Evolutionary conservation across 2,329 filamentous ascomycete genomes (phyloP).

Genomic region (Aureobasidium lini): DNA sequence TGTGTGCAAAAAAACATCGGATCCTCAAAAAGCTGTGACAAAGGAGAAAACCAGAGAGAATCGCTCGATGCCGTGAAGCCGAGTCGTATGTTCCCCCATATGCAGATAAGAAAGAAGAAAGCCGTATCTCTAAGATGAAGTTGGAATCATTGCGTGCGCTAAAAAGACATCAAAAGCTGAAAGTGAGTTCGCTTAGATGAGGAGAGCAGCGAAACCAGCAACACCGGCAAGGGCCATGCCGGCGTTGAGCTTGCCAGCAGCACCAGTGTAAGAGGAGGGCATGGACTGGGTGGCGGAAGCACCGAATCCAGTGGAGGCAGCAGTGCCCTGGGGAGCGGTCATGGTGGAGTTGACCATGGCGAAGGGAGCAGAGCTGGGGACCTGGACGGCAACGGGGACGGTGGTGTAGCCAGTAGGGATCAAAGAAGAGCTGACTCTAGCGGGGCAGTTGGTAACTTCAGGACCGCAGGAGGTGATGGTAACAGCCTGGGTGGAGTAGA

Average conservation of each 20-base stretch:
- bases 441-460: constrained; percentile 27
- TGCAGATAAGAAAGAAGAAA: background rate
- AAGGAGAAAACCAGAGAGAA: background rate
- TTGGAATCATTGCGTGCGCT: background rate
- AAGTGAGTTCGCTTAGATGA: constrained; percentile 15
- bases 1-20: background rate
- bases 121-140: background rate
- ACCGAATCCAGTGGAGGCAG: constrained; percentile 13
- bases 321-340: constrained; percentile 3
- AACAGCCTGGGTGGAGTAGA: constrained; percentile 24
- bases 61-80: constrained; percentile 1
- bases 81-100: background rate
- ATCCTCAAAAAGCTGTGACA: background rate
- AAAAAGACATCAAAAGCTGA: constrained; percentile 4
- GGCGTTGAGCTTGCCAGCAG: constrained; percentile 16
- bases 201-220: constrained; percentile 18
- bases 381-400: background rate
- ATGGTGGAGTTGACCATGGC: constrained; percentile 5
- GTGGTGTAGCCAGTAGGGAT: constrained; percentile 8
- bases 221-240: constrained; percentile 17
- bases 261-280: constrained; percentile 15
- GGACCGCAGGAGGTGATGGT: constrained; percentile 35
- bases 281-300: constrained; percentile 12
- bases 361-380: constrained; percentile 10
- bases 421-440: background rate